Conservation (phyloP, 2,329 filamentous ascomycete species). For the Trichoderma oligosporum region DNA sequence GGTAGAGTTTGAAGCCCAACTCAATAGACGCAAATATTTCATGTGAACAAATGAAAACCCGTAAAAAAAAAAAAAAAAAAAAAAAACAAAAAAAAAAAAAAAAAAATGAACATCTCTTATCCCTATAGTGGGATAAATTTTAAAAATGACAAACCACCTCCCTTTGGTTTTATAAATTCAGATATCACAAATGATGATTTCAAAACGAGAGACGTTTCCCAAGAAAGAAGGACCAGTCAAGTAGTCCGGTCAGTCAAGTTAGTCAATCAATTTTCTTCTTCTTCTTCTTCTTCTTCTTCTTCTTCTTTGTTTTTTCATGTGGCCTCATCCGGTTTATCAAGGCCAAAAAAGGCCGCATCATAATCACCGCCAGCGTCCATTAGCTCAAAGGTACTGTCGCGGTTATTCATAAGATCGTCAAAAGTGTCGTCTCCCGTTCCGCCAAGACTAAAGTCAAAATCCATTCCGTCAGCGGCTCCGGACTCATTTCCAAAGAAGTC, state of each 20-base stretch:
- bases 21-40: too few relatives aligned
- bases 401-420: constrained; percentile 47
- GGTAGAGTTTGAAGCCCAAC: too few relatives aligned
- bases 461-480: constrained; percentile 38
- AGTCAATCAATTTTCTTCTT: too few relatives aligned
- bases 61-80: neutral
- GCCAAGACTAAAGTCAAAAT: constrained; percentile 32
- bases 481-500: constrained; percentile 46
- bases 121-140: neutral
- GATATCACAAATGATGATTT: too few relatives aligned
- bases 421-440: constrained; percentile 41
- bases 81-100: neutral
- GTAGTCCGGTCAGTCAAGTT: neutral
- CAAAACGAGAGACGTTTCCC: too few relatives aligned
- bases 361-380: constrained; percentile 44
- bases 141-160: too few relatives aligned
- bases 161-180: too few relatives aligned
- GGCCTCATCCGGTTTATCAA: constrained; percentile 29
- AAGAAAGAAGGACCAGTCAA: neutral
- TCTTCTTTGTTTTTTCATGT: neutral
- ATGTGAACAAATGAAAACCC: too few relatives aligned
- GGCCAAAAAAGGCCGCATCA: constrained; percentile 46
- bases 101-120: neutral
- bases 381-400: constrained; percentile 39
- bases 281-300: too few relatives aligned